Percentiles rank a stretch among this genome's conserved stretches.
These are phyloP conservation scores for Rugosomyces carneus DNA, from an alignment of 1,284 basidiomycete genomes.

Conservation along the genomic window DNA sequence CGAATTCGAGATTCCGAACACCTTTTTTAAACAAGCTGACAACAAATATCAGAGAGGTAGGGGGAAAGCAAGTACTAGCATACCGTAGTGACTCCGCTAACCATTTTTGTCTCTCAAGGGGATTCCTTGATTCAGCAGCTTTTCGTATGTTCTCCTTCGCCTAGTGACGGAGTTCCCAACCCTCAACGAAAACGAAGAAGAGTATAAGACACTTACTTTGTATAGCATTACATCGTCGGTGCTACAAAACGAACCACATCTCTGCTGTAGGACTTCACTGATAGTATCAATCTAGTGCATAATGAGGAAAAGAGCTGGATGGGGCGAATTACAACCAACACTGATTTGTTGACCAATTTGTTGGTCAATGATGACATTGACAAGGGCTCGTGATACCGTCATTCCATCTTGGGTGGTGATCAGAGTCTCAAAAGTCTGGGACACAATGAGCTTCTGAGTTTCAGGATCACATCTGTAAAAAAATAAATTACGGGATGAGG, in stretches of 20 bases:
- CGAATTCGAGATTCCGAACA: conserved; percentile 77
- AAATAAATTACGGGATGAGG: conserved; percentile 2
- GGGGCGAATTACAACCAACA: conserved; percentile 40
- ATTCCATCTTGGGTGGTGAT: conserved; percentile 81
- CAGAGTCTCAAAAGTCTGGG: conserved; percentile 79
- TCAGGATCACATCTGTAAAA: conserved; percentile 57
- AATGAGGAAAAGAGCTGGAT: conserved; percentile 5
- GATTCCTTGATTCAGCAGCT: conserved; percentile 77
- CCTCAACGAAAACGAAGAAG: no score
- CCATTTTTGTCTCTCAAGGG: conserved; percentile 66
- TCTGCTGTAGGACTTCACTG: conserved; percentile 88
- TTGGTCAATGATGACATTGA: conserved; percentile 94
- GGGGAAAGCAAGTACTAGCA: conserved; percentile 13
- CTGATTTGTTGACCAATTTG: conserved; percentile 96
- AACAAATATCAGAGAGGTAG: conserved; percentile 6
- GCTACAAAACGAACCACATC: conserved; percentile 96
- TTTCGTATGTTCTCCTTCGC: conserved; percentile 92
- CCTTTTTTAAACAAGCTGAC: conserved; percentile 82
- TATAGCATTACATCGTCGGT: conserved; percentile 98
- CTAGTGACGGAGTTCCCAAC: conserved; percentile 33
- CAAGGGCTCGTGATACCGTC: conserved; percentile 79
- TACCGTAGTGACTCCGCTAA: conserved; percentile 81
- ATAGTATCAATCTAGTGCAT: conserved; percentile 82
- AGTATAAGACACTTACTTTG: conserved; percentile 52
- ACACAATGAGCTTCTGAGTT: conserved; percentile 60